Evolutionary conservation across 2,329 filamentous ascomycete species (phyloP).

Genomic region (Pyrenochaeta sp.): DNA sequence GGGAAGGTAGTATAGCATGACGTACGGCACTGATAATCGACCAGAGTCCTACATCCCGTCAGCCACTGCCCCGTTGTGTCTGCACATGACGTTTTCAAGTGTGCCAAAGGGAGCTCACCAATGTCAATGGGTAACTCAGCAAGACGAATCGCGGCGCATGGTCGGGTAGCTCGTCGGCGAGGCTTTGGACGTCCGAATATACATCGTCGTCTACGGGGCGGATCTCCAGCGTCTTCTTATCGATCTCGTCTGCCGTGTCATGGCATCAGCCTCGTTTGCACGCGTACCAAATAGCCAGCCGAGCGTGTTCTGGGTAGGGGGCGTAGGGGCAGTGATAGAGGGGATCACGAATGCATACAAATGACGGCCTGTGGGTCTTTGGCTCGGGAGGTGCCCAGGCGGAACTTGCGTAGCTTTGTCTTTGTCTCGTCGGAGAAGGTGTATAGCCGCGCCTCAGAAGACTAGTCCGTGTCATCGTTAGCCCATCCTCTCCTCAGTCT

Average conservation of each 20-base stretch:
- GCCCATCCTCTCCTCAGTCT: neutral
- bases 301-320: too few relatives aligned
- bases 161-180: constrained; percentile 90
- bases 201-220: constrained; percentile 81
- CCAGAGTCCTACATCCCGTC: constrained; percentile 71
- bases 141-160: constrained; percentile 90
- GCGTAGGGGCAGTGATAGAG: neutral
- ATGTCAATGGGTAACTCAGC: constrained; percentile 86
- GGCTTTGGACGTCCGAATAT: constrained; percentile 81
- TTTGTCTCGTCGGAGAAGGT: constrained; percentile 91
- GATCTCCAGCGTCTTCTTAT: constrained; percentile 90
- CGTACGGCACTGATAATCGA: constrained; percentile 87
- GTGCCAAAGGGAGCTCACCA: constrained; percentile 63
- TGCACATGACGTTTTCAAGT: neutral
- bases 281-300: too few relatives aligned
- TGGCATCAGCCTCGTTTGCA: constrained; percentile 38
- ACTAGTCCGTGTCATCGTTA: constrained; percentile 38
- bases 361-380: constrained; percentile 91
- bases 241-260: constrained; percentile 76
- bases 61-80: neutral
- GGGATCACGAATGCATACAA: constrained; percentile 68
- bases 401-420: constrained; percentile 92
- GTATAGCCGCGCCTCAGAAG: constrained; percentile 89
- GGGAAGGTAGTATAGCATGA: constrained; percentile 93
- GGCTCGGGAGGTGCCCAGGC: constrained; percentile 85